phyloP scores from a whole-genome alignment of 345 rosid genomes.

The Eucalyptus marginata region DNA sequence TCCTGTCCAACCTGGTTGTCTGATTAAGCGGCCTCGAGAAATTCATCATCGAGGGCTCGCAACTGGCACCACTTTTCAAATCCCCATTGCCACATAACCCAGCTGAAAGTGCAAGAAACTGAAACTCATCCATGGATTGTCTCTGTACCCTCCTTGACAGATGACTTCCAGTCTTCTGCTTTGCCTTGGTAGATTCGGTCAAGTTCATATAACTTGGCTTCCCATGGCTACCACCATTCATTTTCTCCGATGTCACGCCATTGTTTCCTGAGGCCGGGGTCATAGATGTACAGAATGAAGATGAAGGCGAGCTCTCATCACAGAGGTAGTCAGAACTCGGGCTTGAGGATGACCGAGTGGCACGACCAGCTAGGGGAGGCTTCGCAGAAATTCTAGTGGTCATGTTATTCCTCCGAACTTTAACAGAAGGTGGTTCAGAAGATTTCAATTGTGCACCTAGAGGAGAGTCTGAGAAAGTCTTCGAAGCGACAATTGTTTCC shows the following conservation, averaged over 20 bases:
- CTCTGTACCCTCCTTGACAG: slow-evolving; percentile 34
- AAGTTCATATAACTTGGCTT: slow-evolving; percentile 78
- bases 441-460: slow-evolving; percentile 24
- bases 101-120: slow-evolving; percentile 47
- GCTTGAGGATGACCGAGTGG: slow-evolving; percentile 52
- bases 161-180: slow-evolving; percentile 13
- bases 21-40: slow-evolving; percentile 39
- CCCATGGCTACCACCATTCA: slow-evolving; percentile 35
- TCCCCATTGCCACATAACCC: slow-evolving; percentile 24
- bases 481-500: slow-evolving; percentile 23
- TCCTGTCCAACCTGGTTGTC: slow-evolving; percentile 23
- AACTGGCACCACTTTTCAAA: slow-evolving; percentile 19
- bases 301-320: slow-evolving; percentile 76
- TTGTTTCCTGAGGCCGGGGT: slow-evolving; percentile 57
- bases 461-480: slow-evolving; percentile 7
- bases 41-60: slow-evolving; percentile 28
- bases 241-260: slow-evolving; percentile 30
- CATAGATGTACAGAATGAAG: slow-evolving; percentile 64
- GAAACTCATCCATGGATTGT: slow-evolving; percentile 91
- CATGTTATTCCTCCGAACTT: slow-evolving; percentile 65
- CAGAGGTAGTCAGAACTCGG: slow-evolving; percentile 57
- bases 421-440: slow-evolving; percentile 27
- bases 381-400: slow-evolving; percentile 68
- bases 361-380: slow-evolving; percentile 33
- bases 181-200: slow-evolving; percentile 87